Conservation (phyloP, 805 yeast genomes). For the Ogataea pignaliae region DNA sequence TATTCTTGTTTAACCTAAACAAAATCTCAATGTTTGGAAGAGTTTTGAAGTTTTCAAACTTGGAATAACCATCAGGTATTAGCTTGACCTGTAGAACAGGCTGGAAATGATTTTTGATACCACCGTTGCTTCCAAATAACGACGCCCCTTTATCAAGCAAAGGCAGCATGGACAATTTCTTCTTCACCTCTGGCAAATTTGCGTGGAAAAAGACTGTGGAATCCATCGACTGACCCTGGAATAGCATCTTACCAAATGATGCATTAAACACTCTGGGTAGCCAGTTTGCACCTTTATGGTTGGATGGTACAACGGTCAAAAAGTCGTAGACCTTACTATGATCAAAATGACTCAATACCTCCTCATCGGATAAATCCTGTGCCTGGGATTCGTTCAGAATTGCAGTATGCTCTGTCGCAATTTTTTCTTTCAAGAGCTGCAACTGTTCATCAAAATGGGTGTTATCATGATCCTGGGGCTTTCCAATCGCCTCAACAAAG, state of each 20-base stretch:
- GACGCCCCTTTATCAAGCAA: slow-evolving; percentile 20
- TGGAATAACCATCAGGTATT: slow-evolving; percentile 28
- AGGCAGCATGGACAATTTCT: slow-evolving; percentile 17
- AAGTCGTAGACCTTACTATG: slow-evolving; percentile 5
- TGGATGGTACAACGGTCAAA: slow-evolving; percentile 6
- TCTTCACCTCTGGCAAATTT: slow-evolving; percentile 23
- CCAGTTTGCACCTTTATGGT: slow-evolving; percentile 10
- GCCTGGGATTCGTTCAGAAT: not conserved
- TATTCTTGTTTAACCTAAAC: slow-evolving; percentile 22
- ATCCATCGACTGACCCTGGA: slow-evolving; percentile 8
- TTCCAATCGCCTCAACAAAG: slow-evolving; percentile 15
- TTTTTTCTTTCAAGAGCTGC: not conserved
- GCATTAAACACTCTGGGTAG: slow-evolving; percentile 23
- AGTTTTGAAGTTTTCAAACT: slow-evolving; percentile 16
- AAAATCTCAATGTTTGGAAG: slow-evolving; percentile 31
- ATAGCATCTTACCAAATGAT: slow-evolving; percentile 26
- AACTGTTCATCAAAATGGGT: not conserved
- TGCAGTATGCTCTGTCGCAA: not conserved
- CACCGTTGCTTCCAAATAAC: slow-evolving; percentile 29
- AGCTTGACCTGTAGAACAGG: slow-evolving; percentile 27
- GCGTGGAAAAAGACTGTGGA: slow-evolving; percentile 21
- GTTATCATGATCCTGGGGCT: not conserved
- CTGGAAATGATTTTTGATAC: slow-evolving; percentile 25
- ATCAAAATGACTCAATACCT: slow-evolving; percentile 3
- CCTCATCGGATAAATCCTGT: not conserved